Conservation (phyloP, 805 yeast genomes). For the Lipomyces spencermartinsiae region DNA sequence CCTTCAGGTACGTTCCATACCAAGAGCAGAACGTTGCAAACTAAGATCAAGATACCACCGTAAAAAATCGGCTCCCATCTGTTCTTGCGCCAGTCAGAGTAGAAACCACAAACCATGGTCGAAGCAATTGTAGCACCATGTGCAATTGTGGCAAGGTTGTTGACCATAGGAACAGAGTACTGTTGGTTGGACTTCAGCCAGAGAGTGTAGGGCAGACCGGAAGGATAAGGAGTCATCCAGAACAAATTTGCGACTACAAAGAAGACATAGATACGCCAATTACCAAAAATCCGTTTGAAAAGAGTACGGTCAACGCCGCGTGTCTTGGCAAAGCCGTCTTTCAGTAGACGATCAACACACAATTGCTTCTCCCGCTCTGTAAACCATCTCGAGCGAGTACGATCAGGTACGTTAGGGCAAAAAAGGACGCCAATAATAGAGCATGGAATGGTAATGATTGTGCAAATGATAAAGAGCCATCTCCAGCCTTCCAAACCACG, state of each 20-base stretch:
- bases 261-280: slow-evolving; percentile 30
- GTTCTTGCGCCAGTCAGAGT: slow-evolving; percentile 59
- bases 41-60: slow-evolving; percentile 30
- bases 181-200: slow-evolving; percentile 25
- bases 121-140: slow-evolving; percentile 64
- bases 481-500: slow-evolving; percentile 68
- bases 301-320: slow-evolving; percentile 18
- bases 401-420: slow-evolving; percentile 70
- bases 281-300: slow-evolving; percentile 27
- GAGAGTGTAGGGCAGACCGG: slow-evolving; percentile 23
- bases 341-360: slow-evolving; percentile 56
- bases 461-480: slow-evolving; percentile 74
- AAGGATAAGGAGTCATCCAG: no score
- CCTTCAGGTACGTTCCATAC: slow-evolving; percentile 62
- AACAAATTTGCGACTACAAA: slow-evolving; percentile 29
- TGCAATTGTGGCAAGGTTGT: slow-evolving; percentile 60
- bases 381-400: slow-evolving; percentile 57
- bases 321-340: slow-evolving; percentile 31
- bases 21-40: slow-evolving; percentile 55
- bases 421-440: slow-evolving; percentile 61
- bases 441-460: slow-evolving; percentile 62
- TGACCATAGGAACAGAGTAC: slow-evolving; percentile 38
- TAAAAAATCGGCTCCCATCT: slow-evolving; percentile 22
- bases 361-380: slow-evolving; percentile 63
- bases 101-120: slow-evolving; percentile 38